These are phyloP conservation scores for Eragrostis tef DNA, from an alignment of 202 grass and related monocot species.

Conservation along the genomic window DNA sequence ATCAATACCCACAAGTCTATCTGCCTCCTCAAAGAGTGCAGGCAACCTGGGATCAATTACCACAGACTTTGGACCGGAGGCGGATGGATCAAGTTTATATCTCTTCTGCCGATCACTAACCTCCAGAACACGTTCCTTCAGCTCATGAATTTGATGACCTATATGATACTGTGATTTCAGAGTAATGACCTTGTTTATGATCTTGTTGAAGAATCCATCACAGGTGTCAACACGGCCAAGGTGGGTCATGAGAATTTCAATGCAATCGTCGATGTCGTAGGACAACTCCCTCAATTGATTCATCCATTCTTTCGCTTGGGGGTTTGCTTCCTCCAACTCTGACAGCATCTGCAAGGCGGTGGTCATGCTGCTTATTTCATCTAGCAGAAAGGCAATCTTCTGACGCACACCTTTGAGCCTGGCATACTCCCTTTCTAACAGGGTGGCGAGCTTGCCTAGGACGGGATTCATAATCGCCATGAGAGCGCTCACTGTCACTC, in stretches of 20 bases:
- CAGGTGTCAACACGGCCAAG: neutral
- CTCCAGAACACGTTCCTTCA: slow-evolving; percentile 35
- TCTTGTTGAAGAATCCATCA: slow-evolving; percentile 1
- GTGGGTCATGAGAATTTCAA: neutral
- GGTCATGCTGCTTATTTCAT: slow-evolving; percentile 39
- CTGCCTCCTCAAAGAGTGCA: slow-evolving; percentile 33
- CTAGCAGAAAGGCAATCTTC: neutral
- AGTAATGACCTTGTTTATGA: slow-evolving; percentile 16
- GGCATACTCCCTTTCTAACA: slow-evolving; percentile 4
- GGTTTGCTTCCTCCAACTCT: neutral
- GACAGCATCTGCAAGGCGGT: neutral
- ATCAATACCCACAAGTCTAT: slow-evolving; percentile 42
- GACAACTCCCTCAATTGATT: slow-evolving; percentile 43
- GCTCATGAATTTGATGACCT: slow-evolving; percentile 9
- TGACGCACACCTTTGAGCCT: neutral
- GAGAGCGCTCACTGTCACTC: slow-evolving; percentile 21
- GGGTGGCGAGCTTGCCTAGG: neutral
- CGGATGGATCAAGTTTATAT: slow-evolving; percentile 29
- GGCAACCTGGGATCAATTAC: slow-evolving; percentile 36
- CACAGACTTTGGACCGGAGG: neutral
- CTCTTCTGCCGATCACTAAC: slow-evolving; percentile 33
- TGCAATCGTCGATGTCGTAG: slow-evolving; percentile 40
- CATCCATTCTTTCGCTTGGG: slow-evolving; percentile 7
- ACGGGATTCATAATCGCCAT: slow-evolving; percentile 9
- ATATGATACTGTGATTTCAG: slow-evolving; percentile 27